These are phyloP conservation scores for Rhizophlyctis rosea DNA, from an alignment of 192 early-diverging fungal species.

Conservation along the genomic window DNA sequence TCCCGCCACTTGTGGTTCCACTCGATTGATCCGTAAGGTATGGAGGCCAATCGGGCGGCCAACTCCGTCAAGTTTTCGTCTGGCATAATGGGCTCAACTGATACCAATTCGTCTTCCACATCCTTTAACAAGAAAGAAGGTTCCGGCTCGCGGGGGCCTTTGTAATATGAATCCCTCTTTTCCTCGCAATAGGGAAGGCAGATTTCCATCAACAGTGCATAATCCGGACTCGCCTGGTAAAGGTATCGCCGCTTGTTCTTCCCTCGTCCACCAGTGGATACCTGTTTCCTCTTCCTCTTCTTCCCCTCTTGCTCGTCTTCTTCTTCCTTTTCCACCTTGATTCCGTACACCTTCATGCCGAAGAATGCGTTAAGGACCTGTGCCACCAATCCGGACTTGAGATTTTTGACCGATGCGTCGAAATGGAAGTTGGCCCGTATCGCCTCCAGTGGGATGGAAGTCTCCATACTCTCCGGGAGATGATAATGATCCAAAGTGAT, in stretches of 20 bases:
- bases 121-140: no score
- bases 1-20: no score
- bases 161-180: no score
- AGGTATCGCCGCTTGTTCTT: background rate
- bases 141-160: no score
- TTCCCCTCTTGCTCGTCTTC: background rate
- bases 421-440: constrained; percentile 2
- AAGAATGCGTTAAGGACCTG: constrained; percentile 16
- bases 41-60: no score
- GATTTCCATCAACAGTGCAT: background rate
- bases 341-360: constrained; percentile 9
- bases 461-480: constrained; percentile 4
- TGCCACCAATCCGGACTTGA: background rate
- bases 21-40: no score
- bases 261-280: background rate
- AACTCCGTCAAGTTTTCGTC: no score
- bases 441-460: constrained; percentile 6
- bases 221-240: background rate
- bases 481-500: background rate
- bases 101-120: no score
- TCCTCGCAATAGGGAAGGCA: background rate
- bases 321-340: background rate
- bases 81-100: no score
- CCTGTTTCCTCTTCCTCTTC: background rate
- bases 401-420: background rate